Percentiles rank a stretch among this genome's conserved stretches.
Evolutionary conservation across 306 rosid species (phyloP).

Genomic region (Morella rubra): DNA sequence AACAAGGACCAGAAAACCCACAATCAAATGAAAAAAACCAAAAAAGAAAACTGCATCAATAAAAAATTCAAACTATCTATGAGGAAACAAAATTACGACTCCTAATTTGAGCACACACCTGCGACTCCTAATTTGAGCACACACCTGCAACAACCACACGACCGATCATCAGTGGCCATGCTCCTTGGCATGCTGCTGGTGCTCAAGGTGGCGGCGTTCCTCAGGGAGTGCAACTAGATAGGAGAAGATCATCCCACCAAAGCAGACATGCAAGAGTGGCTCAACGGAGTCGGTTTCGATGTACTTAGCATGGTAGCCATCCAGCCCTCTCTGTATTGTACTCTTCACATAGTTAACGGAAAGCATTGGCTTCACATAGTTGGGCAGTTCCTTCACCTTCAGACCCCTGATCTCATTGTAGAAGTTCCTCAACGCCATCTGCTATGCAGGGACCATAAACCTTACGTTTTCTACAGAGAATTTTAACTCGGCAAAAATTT

Average conservation of each 20-base stretch:
- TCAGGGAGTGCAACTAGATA: constrained; percentile 73
- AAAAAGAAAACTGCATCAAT: not conserved
- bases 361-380: constrained; percentile 58
- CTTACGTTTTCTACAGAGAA: not conserved
- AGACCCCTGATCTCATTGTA: constrained; percentile 66
- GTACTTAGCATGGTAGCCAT: constrained; percentile 70
- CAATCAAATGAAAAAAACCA: not conserved
- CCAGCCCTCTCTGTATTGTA: constrained; percentile 45
- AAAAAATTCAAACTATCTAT: not conserved
- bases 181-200: constrained; percentile 57
- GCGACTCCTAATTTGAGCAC: not conserved
- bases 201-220: constrained; percentile 82
- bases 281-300: constrained; percentile 62
- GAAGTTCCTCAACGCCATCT: constrained; percentile 69
- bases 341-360: constrained; percentile 54
- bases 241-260: constrained; percentile 74
- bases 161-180: constrained; percentile 49
- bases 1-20: not conserved
- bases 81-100: not conserved
- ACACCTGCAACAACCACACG: constrained; percentile 21
- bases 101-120: constrained; percentile 16
- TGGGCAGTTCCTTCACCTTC: constrained; percentile 62
- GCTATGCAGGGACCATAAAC: not conserved
- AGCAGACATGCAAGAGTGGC: constrained; percentile 61
- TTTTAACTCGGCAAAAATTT: no score